phyloP scores from a whole-genome alignment of 2,329 filamentous ascomycete species.

The Simplicillium aogashimaense region DNA sequence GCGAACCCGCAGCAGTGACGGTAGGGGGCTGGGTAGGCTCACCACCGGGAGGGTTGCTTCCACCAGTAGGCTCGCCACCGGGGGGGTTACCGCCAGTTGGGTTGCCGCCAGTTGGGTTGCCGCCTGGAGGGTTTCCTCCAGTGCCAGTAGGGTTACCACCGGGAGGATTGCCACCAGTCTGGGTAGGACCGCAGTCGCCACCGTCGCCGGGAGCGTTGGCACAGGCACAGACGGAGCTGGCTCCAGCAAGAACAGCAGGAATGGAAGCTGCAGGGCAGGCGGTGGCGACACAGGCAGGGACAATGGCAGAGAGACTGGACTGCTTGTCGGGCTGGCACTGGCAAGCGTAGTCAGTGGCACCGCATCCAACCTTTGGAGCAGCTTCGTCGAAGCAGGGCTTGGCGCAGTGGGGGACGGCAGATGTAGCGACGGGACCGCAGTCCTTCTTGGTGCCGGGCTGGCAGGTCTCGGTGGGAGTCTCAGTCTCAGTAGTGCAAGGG shows the following conservation, averaged over 20 bases:
- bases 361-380: conserved; percentile 13
- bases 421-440: conserved; percentile 10
- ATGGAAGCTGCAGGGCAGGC: conserved; percentile 10
- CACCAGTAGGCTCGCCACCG: conserved; percentile 1
- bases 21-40: conserved; percentile 5
- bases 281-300: conserved; percentile 14
- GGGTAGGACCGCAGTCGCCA: too few relatives aligned
- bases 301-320: conserved; percentile 10
- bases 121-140: conserved; percentile 1
- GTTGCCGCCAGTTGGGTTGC: conserved; percentile 3
- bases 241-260: conserved; percentile 12
- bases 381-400: conserved; percentile 12
- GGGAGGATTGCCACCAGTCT: neutral
- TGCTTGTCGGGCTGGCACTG: conserved; percentile 12
- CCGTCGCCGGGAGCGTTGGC: too few relatives aligned
- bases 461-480: too few relatives aligned
- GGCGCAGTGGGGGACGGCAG: conserved; percentile 12
- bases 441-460: conserved; percentile 2
- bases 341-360: conserved; percentile 12
- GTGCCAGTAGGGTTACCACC: neutral
- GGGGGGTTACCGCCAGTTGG: conserved; percentile 4
- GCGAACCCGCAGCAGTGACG: conserved; percentile 8
- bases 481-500: too few relatives aligned
- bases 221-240: conserved; percentile 12
- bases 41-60: neutral